Evolutionary conservation across 2,329 filamentous ascomycete species (phyloP), one percentile per base, ranked within the genome.

Genomic region (Arthrinium puccinioides): DNA sequence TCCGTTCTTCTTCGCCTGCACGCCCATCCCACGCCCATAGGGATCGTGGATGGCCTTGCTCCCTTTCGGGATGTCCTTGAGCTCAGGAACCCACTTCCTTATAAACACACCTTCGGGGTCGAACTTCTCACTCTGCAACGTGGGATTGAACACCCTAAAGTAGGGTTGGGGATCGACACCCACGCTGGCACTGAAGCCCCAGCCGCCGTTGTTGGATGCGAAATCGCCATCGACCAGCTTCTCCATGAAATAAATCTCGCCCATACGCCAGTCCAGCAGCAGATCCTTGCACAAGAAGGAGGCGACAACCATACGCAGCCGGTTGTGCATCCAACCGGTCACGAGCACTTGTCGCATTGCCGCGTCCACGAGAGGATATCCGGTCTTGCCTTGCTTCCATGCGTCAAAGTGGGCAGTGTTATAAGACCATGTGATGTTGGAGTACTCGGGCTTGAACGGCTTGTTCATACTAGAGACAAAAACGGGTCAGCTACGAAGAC

Each of bases 141-240:
- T 56, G 1, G 88, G 88, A 51, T 94, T 95, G 62, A 95, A 95
- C 36, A 95, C 84, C 6, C 87, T 74, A 45, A 95, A 95, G 55
- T 94, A 95, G 0, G 88, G 87, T 59, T 94, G 85, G 2, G 87
- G 84, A 57, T 94, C 87, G 6, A 88, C 84, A 2, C 86, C 61
- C 14, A 66, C 62, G 8, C 56, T 59, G 4, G 62, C 61, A 21
- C 58, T 54, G 41, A 66, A 68, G n/a, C 65, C 75, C 72, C 73
- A 77, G 4, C 74, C 74, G 20, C 73, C 70, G 44, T 85, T 87
- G 56, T 90, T 90, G 40, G 76, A 82, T 0, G 83, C 82, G 53
- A 89, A 87, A 54, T 89, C 85, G 13, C 84, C 84, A 50, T 90
- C 85, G 39, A 89, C 74, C 7, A 88, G 66, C 45, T 84, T 69